phyloP scores from a whole-genome alignment of 768 basidiomycete species.

The Candolleomyces aberdarensis region DNA sequence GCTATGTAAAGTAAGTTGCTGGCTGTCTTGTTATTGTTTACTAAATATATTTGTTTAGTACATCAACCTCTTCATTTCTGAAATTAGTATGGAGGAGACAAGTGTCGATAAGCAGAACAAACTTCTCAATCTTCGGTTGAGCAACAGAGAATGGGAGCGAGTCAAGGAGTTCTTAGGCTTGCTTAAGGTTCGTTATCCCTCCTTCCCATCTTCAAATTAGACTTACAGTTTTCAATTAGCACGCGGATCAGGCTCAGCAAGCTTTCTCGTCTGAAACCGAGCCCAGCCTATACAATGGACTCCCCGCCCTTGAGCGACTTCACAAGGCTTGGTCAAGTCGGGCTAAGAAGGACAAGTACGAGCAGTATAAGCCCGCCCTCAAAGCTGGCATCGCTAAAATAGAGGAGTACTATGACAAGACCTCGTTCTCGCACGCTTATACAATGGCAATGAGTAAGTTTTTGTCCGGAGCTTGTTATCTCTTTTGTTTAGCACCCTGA shows the following conservation, averaged over 20 bases:
- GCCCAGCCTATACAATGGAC: too few relatives aligned
- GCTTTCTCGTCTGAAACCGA: slow-evolving; percentile 19
- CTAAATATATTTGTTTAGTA: slow-evolving; percentile 8
- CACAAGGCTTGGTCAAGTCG: too few relatives aligned
- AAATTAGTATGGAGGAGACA: slow-evolving; percentile 19
- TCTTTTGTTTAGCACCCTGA: too few relatives aligned
- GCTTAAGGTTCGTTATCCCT: slow-evolving; percentile 16
- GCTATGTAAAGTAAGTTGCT: slow-evolving; percentile 6
- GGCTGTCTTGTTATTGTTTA: neutral
- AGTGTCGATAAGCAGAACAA: slow-evolving; percentile 20
- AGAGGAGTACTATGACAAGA: too few relatives aligned
- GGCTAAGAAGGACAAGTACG: too few relatives aligned
- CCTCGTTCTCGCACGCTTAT: too few relatives aligned
- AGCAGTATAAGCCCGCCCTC: too few relatives aligned
- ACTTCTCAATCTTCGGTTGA: slow-evolving; percentile 16
- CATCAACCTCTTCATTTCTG: slow-evolving; percentile 21
- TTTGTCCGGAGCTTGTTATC: too few relatives aligned
- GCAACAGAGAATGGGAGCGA: slow-evolving; percentile 20
- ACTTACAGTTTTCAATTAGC: slow-evolving; percentile 12
- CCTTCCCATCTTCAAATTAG: neutral
- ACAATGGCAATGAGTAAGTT: too few relatives aligned
- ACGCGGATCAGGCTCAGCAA: slow-evolving; percentile 29
- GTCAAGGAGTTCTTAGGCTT: slow-evolving; percentile 16
- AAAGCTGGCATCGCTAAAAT: too few relatives aligned
- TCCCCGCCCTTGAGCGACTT: too few relatives aligned